Evolutionary conservation across 345 rosid genomes (phyloP).

Genomic region (Microthlaspi erraticum): DNA sequence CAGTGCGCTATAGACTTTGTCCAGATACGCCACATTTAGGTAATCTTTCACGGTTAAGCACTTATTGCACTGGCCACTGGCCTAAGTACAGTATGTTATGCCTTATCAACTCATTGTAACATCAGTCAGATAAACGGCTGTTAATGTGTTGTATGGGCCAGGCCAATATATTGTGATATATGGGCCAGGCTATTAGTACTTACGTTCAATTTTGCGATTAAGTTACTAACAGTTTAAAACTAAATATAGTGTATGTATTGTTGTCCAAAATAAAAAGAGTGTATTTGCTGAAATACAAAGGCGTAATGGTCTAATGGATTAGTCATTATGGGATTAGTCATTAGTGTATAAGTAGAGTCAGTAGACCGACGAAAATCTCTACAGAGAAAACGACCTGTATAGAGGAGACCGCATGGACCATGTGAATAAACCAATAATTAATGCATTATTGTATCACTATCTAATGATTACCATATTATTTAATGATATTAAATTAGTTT

Average conservation of each 20-base stretch:
- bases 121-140: conserved; percentile 7
- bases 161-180: not conserved
- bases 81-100: conserved; percentile 23
- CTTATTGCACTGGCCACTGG: conserved; percentile 51
- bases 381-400: conserved; percentile 13
- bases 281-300: not conserved
- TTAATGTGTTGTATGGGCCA: conserved; percentile 16
- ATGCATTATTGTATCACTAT: conserved; percentile 12
- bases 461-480: conserved; percentile 8
- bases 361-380: conserved; percentile 20
- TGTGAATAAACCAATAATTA: conserved; percentile 16
- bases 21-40: conserved; percentile 50
- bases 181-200: no score
- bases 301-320: not conserved
- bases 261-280: not conserved
- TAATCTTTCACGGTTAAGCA: conserved; percentile 8
- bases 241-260: not conserved
- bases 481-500: not conserved
- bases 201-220: no score
- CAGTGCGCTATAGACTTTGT: conserved; percentile 54
- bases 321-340: no score
- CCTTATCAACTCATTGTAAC: not conserved
- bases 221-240: not conserved
- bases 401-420: conserved; percentile 34
- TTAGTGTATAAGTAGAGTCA: conserved; percentile 10